Evolutionary conservation across 1,139 yeast genomes (phyloP), one percentile per base, ranked within the genome.

Genomic region (Hyphopichia khmerensis): DNA sequence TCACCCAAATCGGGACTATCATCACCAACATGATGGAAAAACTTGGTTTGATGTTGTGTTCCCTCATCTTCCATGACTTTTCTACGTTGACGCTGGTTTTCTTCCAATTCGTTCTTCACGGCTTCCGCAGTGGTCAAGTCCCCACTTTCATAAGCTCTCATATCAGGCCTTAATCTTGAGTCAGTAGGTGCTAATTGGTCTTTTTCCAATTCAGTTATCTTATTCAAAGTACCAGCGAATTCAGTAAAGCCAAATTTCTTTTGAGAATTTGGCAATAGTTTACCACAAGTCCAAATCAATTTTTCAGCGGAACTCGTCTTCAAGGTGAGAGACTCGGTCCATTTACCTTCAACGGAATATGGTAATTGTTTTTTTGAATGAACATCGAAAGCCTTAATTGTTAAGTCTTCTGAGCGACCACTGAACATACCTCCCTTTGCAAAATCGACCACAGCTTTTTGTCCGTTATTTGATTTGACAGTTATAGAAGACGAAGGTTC

Each of bases 81-180:
- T 52, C 99, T 79, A 57, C 96, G 77, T 6, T 68, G 78, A 55
- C 99, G 79, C 67, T 93, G 99, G 34, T 67, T 69, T 56, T 86
- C 91, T 60, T 93, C 99, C 31, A 91, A 68, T 39, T 75, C 66
- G 32, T 79, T 63, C 59, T 93, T 93, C 48, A 80, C 52, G 1
- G 49, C 54, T 57, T 91, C 97, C 0, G 98, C 96, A 40, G 69
- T 65, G 14, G 80, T 87, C 8, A 84, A 65, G 17, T 80, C 67
- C 2, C 95, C 95, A 18, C 73, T 57, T 56, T 89, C 96, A 53
- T 89, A 89, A 6, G 72, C 67, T 36, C 78, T 69, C 56, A 89
- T 79, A 62, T 93, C 99, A 0, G 97, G 98, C 56, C 99, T 78
- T 37, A 83, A 64, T 57, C 99, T 79, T 3, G 96, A 87, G 59